Evolutionary conservation across 495 filamentous ascomycete species (phyloP).

Genomic region (Neurospora discreta): DNA sequence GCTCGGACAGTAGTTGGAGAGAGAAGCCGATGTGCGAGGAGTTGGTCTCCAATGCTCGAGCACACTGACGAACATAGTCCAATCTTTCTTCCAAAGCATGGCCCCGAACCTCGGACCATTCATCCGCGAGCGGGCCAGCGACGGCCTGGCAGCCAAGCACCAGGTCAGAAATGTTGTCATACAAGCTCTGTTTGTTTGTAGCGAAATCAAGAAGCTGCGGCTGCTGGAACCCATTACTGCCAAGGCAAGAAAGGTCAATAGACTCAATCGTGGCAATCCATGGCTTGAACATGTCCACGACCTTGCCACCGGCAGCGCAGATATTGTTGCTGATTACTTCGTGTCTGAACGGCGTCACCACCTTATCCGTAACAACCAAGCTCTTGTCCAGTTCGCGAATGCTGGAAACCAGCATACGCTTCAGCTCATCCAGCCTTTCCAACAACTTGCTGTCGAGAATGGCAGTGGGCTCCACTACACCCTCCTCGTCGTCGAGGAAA

Average conservation of each 20-base stretch:
- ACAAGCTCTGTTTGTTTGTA: constrained; percentile 80
- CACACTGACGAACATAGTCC: constrained; percentile 61
- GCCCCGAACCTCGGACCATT: constrained; percentile 87
- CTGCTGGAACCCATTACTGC: constrained; percentile 57
- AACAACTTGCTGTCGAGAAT: constrained; percentile 64
- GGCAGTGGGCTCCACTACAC: constrained; percentile 58
- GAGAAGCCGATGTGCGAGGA: constrained; percentile 82
- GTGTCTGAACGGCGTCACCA: constrained; percentile 60
- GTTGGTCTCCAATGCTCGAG: constrained; percentile 70
- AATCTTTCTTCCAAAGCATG: constrained; percentile 85
- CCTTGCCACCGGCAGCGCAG: constrained; percentile 60
- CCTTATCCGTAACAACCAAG: constrained; percentile 62
- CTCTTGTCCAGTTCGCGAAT: constrained; percentile 80
- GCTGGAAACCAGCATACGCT: constrained; percentile 64
- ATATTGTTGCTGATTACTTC: constrained; percentile 62
- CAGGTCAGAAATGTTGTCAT: constrained; percentile 86
- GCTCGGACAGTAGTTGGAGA: constrained; percentile 73
- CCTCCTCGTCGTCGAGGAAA: constrained; percentile 78
- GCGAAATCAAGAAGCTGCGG: constrained; percentile 81
- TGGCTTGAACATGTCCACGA: constrained; percentile 75
- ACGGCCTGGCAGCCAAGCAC: constrained; percentile 77
- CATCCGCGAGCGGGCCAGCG: constrained; percentile 79
- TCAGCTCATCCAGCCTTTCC: constrained; percentile 74
- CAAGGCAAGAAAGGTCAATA: constrained; percentile 66
- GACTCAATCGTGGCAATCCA: constrained; percentile 84